These are phyloP conservation scores for Alternaria ventricosa DNA, from an alignment of 2,329 filamentous ascomycete species.

Conservation along the genomic window DNA sequence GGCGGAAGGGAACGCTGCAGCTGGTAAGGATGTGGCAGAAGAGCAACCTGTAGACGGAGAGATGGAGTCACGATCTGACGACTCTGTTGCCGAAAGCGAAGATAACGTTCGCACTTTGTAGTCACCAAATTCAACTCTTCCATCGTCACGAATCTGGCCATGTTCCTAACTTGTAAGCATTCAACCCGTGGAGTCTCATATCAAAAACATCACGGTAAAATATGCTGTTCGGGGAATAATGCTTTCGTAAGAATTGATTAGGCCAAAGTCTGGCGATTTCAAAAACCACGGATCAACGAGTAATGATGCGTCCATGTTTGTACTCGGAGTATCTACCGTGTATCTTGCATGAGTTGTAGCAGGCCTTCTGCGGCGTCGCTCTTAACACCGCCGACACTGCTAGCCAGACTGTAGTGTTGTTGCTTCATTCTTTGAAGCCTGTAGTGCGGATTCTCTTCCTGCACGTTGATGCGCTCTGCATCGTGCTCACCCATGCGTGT, in stretches of 20 bases:
- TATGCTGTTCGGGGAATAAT: not conserved
- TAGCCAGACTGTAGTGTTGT: constrained; percentile 34
- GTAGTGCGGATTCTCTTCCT: constrained; percentile 27
- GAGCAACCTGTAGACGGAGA: not conserved
- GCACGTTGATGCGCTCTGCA: constrained; percentile 22
- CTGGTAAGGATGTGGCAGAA: not conserved
- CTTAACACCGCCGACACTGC: constrained; percentile 55
- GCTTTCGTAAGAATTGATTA: not conserved
- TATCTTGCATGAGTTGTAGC: constrained; percentile 53
- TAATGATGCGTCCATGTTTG: not conserved
- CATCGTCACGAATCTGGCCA: not conserved
- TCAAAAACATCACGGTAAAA: not conserved
- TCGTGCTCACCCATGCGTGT: constrained; percentile 18
- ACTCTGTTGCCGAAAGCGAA: not conserved
- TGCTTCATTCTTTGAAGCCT: constrained; percentile 34
- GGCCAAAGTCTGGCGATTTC: not conserved
- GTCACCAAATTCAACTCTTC: not conserved
- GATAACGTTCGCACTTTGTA: not conserved
- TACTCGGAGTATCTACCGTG: constrained; percentile 20
- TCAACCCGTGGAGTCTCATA: not conserved
- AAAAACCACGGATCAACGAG: not conserved
- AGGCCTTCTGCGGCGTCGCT: constrained; percentile 62
- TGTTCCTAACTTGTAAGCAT: not conserved
- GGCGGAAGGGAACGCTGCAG: not conserved
- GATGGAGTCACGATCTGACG: not conserved